Conservation (phyloP, 306 rosid species). For the Cucurbita ficifolia region DNA sequence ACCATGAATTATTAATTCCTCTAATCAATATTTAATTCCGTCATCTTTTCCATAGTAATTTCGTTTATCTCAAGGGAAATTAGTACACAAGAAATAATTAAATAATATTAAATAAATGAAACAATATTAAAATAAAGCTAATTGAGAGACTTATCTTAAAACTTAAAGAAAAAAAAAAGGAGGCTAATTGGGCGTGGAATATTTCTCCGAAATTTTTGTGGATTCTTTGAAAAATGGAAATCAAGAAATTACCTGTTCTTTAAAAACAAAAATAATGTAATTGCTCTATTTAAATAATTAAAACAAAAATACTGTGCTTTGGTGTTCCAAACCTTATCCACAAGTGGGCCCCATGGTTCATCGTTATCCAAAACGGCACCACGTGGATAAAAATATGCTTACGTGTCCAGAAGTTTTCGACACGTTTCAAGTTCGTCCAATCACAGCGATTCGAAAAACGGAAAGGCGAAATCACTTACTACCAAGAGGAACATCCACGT, state of each 20-base stretch:
- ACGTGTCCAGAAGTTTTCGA: background rate
- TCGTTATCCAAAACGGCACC: background rate
- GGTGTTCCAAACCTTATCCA: slow-evolving; percentile 4
- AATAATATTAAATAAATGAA: background rate
- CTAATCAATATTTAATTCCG: background rate
- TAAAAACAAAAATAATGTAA: background rate
- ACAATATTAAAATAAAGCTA: background rate
- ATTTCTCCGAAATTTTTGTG: background rate
- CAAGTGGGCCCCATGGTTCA: background rate
- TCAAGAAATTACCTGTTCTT: background rate
- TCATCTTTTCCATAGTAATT: background rate
- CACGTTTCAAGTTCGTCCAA: background rate
- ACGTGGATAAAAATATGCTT: background rate
- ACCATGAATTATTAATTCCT: background rate
- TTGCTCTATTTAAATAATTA: background rate
- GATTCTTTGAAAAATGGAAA: background rate
- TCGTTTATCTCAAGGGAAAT: background rate
- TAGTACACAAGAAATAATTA: background rate
- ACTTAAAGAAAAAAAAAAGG: background rate
- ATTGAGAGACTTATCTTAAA: background rate
- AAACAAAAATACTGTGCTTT: background rate
- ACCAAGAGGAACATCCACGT: background rate
- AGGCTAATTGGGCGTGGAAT: background rate
- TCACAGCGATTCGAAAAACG: background rate
- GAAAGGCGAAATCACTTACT: background rate